phyloP scores from a whole-genome alignment of 2,329 filamentous ascomycete genomes.

The Purpureocillium takamizusanense region DNA sequence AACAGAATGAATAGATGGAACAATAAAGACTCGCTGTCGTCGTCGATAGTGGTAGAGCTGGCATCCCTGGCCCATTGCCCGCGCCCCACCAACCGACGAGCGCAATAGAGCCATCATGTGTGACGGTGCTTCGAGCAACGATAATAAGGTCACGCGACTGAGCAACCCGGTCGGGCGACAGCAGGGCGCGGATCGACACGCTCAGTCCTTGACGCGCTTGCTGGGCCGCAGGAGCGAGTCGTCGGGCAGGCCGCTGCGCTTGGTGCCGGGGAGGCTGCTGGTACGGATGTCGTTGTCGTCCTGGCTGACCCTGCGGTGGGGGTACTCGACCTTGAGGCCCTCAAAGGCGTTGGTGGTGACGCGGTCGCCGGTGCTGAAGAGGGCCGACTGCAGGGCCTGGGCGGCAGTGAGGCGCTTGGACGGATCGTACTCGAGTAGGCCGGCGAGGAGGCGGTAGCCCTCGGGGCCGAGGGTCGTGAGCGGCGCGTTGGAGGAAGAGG shows the following conservation, averaged over 20 bases:
- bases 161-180: too few species aligned
- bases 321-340: conserved; percentile 80
- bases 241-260: conserved; percentile 77
- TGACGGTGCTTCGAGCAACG: too few species aligned
- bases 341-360: conserved; percentile 84
- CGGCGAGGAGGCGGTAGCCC: conserved; percentile 73
- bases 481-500: conserved; percentile 15
- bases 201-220: conserved; percentile 54
- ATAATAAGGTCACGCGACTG: not conserved
- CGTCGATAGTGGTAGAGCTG: too few species aligned
- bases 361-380: conserved; percentile 69
- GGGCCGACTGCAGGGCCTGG: conserved; percentile 80
- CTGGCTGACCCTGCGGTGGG: conserved; percentile 78
- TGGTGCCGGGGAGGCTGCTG: conserved; percentile 80
- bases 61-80: too few species aligned
- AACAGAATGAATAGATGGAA: too few species aligned
- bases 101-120: too few species aligned
- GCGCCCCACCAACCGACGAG: too few species aligned
- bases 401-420: conserved; percentile 79
- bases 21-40: too few species aligned
- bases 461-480: conserved; percentile 61
- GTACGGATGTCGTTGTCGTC: conserved; percentile 96
- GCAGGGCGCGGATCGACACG: not conserved
- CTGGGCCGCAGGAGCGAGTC: conserved; percentile 58
- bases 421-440: conserved; percentile 87